Percentiles rank a stretch among this genome's conserved stretches.
Evolutionary conservation across 352 stramenopile genomes (phyloP).

Genomic region (Globisporangium sylvaticum): DNA sequence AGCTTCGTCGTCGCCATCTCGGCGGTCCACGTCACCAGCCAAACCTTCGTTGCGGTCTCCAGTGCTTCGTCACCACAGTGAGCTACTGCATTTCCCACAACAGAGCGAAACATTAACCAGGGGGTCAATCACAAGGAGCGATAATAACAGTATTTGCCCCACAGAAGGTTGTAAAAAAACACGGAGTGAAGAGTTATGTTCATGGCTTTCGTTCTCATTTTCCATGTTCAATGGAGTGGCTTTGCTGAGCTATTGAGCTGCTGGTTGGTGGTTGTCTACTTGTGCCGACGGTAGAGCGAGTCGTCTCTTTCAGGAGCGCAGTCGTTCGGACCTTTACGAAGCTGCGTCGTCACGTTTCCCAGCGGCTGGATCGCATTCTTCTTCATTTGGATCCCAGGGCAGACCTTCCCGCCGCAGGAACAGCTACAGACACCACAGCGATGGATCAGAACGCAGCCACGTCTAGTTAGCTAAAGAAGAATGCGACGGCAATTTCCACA

Average conservation of each 20-base stretch:
- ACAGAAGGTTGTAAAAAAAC: not conserved
- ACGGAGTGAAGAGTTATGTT: constrained; percentile 1
- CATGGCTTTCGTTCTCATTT: not conserved
- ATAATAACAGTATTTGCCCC: not conserved
- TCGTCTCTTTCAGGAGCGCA: not conserved
- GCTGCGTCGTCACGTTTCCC: constrained; percentile 33
- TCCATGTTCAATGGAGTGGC: not conserved
- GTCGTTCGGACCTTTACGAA: constrained; percentile 9
- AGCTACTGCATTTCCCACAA: constrained; percentile 34
- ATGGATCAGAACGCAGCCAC: too few species aligned
- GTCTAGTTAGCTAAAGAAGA: too few species aligned
- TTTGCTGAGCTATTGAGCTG: not conserved
- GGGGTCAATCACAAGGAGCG: not conserved
- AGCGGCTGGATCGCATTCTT: constrained; percentile 44
- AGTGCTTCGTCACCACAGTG: constrained; percentile 25
- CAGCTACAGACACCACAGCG: constrained; percentile 24
- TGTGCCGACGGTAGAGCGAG: constrained; percentile 7
- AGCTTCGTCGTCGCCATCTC: constrained; percentile 4
- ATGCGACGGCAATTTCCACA: too few species aligned
- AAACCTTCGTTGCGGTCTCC: constrained; percentile 4
- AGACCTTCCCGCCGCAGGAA: constrained; percentile 34
- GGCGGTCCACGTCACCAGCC: not conserved
- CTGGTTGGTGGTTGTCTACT: not conserved
- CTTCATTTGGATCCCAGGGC: constrained; percentile 49
- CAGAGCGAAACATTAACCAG: not conserved